A percentile compares a stretch with the other conserved stretches of the same genome.
phyloP scores from a whole-genome alignment of 176 grass and related monocot species.

The Cenchrus purpureus region DNA sequence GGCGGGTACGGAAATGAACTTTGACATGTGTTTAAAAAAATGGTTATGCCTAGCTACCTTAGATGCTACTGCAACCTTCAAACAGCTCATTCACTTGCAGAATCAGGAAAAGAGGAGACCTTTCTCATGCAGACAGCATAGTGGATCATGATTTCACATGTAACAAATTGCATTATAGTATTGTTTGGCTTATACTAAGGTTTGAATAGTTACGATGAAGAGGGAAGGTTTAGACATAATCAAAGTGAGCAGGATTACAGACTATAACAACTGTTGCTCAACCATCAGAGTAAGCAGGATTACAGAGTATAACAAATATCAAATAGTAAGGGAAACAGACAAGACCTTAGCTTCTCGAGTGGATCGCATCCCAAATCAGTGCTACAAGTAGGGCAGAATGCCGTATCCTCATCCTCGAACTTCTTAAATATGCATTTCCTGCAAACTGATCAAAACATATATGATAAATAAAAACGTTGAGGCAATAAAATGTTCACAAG shows the following conservation, averaged over 20 bases:
- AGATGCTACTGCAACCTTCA: neutral
- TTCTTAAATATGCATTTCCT: constrained; percentile 50
- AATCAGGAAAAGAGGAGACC: neutral
- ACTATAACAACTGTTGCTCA: neutral
- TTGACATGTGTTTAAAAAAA: neutral
- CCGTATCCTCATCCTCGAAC: constrained; percentile 39
- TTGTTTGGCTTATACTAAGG: neutral
- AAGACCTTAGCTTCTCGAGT: constrained; percentile 37
- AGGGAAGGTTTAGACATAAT: neutral
- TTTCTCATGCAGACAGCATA: neutral
- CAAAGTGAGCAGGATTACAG: neutral
- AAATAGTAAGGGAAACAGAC: constrained; percentile 18
- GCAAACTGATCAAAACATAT: constrained; percentile 43
- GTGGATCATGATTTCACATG: neutral
- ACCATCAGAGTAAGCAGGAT: neutral
- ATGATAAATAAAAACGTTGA: neutral
- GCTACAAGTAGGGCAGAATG: constrained; percentile 46
- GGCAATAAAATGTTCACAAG: neutral
- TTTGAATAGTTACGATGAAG: neutral
- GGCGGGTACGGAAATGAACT: neutral
- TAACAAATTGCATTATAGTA: neutral
- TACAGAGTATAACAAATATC: neutral
- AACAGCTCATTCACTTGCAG: neutral
- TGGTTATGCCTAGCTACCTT: neutral
- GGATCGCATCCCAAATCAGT: constrained; percentile 45